Conservation (phyloP, 2,329 filamentous ascomycete genomes). For the Ophiosphaerella korrae region DNA sequence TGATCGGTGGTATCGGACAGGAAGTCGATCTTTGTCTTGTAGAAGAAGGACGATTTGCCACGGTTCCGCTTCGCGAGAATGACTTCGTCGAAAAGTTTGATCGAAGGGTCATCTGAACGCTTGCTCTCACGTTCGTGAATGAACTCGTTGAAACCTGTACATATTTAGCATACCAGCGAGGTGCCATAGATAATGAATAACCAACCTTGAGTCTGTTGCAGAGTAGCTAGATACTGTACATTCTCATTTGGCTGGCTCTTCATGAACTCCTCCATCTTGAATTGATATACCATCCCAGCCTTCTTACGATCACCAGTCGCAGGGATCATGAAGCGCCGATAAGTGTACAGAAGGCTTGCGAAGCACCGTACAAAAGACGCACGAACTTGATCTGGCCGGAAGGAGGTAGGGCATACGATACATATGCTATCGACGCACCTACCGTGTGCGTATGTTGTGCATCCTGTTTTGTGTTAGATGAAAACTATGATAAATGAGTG, state of each 20-base stretch:
- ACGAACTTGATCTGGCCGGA: slow-evolving; percentile 69
- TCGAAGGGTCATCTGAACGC: slow-evolving; percentile 64
- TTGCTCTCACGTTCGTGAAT: slow-evolving; percentile 78
- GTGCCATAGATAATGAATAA: background rate
- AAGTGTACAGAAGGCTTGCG: slow-evolving; percentile 71
- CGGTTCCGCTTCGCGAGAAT: slow-evolving; percentile 77
- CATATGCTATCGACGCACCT: slow-evolving; percentile 65
- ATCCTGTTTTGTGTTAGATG: slow-evolving; percentile 53
- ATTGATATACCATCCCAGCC: slow-evolving; percentile 65
- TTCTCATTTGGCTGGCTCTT: slow-evolving; percentile 68
- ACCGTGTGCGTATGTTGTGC: slow-evolving; percentile 60
- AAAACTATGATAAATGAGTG: slow-evolving; percentile 5
- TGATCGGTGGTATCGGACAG: slow-evolving; percentile 76
- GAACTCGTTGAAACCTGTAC: slow-evolving; percentile 75
- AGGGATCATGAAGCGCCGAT: slow-evolving; percentile 66
- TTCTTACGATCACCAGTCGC: slow-evolving; percentile 67
- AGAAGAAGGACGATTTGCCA: slow-evolving; percentile 69
- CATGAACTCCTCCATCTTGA: slow-evolving; percentile 70
- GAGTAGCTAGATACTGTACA: slow-evolving; percentile 65
- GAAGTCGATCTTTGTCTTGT: slow-evolving; percentile 64
- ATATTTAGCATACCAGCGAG: slow-evolving; percentile 12
- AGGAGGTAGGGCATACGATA: slow-evolving; percentile 69
- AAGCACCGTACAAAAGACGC: slow-evolving; percentile 73
- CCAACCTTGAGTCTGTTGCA: slow-evolving; percentile 68
- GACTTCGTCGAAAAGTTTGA: slow-evolving; percentile 83